phyloP scores from a whole-genome alignment of 805 yeast genomes.

The Kazachstania psychrophila region DNA sequence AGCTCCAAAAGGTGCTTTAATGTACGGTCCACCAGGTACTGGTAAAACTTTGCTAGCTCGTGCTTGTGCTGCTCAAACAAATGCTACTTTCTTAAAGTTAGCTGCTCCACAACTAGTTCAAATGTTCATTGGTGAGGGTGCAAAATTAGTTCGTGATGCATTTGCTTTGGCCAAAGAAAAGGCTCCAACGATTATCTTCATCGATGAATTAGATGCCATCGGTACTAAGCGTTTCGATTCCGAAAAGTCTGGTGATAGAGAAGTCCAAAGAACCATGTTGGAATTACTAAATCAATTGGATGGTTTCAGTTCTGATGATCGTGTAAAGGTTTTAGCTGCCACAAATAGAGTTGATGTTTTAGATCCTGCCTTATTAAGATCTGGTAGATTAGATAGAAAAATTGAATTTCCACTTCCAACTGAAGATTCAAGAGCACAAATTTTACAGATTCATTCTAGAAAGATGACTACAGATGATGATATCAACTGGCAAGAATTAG shows the following conservation, averaged over 20 bases:
- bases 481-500: conserved; percentile 96
- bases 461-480: conserved; percentile 88
- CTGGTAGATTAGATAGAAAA: conserved; percentile 95
- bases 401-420: conserved; percentile 97
- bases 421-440: conserved; percentile 95
- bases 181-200: conserved; percentile 95
- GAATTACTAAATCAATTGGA: conserved; percentile 94
- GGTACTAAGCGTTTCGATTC: conserved; percentile 98
- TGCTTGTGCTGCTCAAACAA: conserved; percentile 98
- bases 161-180: conserved; percentile 95
- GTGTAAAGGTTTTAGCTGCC: conserved; percentile 96
- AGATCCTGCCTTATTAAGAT: conserved; percentile 96
- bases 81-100: conserved; percentile 89
- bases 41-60: conserved; percentile 95
- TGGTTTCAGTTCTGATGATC: conserved; percentile 94
- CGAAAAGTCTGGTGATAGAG: conserved; percentile 95
- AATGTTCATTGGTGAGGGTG: conserved; percentile 98
- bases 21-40: conserved; percentile 99
- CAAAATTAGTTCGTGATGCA: conserved; percentile 93
- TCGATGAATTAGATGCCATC: conserved; percentile 97
- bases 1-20: conserved; percentile 96
- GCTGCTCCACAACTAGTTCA: conserved; percentile 98
- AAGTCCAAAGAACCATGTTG: conserved; percentile 98
- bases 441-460: conserved; percentile 92
- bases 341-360: conserved; percentile 96